These are phyloP conservation scores for Colletotrichum orbiculare DNA, from an alignment of 2,329 filamentous ascomycete species.

Conservation along the genomic window DNA sequence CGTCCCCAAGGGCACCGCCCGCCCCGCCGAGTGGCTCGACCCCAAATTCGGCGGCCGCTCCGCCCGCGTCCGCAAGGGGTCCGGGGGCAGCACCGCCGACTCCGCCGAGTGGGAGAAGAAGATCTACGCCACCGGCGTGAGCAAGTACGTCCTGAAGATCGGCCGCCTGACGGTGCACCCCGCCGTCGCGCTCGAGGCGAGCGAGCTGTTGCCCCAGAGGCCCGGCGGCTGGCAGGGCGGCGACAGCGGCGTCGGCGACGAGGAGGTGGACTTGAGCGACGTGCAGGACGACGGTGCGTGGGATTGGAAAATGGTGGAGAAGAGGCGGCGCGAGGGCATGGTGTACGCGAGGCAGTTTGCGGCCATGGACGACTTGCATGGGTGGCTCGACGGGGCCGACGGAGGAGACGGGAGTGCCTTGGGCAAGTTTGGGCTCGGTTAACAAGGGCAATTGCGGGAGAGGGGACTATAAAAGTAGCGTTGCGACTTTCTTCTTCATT, in stretches of 20 bases:
- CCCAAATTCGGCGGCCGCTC: slow-evolving; percentile 51
- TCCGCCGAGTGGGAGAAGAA: slow-evolving; percentile 66
- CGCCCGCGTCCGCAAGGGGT: slow-evolving; percentile 39
- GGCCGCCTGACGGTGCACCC: slow-evolving; percentile 87
- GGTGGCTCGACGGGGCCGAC: slow-evolving; percentile 64
- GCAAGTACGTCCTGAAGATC: slow-evolving; percentile 87
- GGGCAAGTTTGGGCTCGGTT: slow-evolving; percentile 59
- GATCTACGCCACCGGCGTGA: slow-evolving; percentile 77
- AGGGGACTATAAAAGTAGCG: background rate
- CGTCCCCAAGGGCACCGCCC: slow-evolving; percentile 69
- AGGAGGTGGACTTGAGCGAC: slow-evolving; percentile 51
- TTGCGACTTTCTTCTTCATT: too few relatives aligned
- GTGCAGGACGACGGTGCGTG: slow-evolving; percentile 54
- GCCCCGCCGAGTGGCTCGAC: slow-evolving; percentile 65
- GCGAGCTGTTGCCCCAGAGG: slow-evolving; percentile 78
- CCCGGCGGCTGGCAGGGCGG: slow-evolving; percentile 73
- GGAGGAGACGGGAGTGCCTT: slow-evolving; percentile 62
- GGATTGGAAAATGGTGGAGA: slow-evolving; percentile 70
- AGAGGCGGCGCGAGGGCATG: slow-evolving; percentile 65
- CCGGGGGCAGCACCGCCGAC: slow-evolving; percentile 38
- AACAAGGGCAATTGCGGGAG: slow-evolving; percentile 11
- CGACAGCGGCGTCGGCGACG: slow-evolving; percentile 53
- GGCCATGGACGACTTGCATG: slow-evolving; percentile 64
- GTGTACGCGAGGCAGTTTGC: slow-evolving; percentile 66
- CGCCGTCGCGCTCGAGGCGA: slow-evolving; percentile 76